Evolutionary conservation across 345 rosid genomes (phyloP), one percentile per base, ranked within the genome.

Genomic region (Leavenworthia alabamica): DNA sequence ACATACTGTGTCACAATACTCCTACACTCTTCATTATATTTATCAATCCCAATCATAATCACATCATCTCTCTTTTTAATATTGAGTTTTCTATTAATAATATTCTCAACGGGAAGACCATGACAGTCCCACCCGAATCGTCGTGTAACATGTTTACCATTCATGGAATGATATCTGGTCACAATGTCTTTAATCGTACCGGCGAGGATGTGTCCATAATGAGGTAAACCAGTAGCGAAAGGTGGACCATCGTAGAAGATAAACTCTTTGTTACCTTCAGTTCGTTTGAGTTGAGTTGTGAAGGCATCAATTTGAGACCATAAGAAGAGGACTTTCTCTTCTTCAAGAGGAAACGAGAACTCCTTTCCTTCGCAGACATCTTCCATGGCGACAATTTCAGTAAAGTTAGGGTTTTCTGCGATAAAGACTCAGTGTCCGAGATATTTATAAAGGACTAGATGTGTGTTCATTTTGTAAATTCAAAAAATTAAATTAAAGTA

Each of bases 221-320:
- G 98, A 20, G 96, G 98, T 33, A 84, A 84, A 0, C 98, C 98
- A 7, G 98, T 88, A 51, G 98, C 98, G 77, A 91, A 91, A 9
- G 96, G 98, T 2, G 96, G 98, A 0, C 98, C 98, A 45, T 91
- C 96, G 62, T 86, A 91, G 82, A 92, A 92, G 57, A 86, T 66
- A 65, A 84, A 92, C 64, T 88, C 95, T 73, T 45, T 46, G 27
- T 24, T 24, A 4, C 27, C 27, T 24, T 77, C 60, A 9, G 96
- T 83, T 22, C 81, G 85, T 3, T 66, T 67, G 29, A 84, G 67
- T 56, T 92, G 96, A 16, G 81, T 86, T 32, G 81, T 77, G 78
- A 91, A 91, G 12, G 95, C 95, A 10, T 24, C 27, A 4, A 4
- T 24, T 24, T 4, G 5, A 4, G 27, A 4, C 27, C 5, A 24